Base-by-base conservation (phyloP, 2,329 filamentous ascomycete species). In the Lasiodiplodia sp. region DNA sequence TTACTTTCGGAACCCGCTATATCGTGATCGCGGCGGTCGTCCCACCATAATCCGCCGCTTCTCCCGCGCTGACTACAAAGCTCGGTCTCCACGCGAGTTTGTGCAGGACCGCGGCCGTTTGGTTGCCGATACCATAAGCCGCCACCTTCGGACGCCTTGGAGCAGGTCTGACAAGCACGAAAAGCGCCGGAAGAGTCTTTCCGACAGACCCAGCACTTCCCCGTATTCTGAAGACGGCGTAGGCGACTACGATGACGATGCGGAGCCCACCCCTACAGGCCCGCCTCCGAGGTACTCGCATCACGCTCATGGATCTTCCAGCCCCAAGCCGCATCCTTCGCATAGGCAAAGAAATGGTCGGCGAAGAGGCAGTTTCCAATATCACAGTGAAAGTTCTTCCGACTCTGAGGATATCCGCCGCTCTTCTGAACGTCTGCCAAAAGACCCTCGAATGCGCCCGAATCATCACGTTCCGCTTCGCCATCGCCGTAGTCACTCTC, bases 1-100 rank as follows among this genome's bases (percentile, higher is more conserved):
- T 18, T 85, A 86, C 74, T 85, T 86, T 74, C 77, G 80, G 47
- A 83, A 86, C 68, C 83, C 83, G 12, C 77, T 85, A 38, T 84
- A 84, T 69, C 78, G 83, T 60, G 83, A 83, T 63, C 76, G 79
- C 4, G 79, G 82, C 60, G 78, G 79, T 7, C 74, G 83, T 44
- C 82, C 83, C 3, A 77, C 77, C 0, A 81, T 84, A 49, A 78
- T 83, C 68, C 78, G 81, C 5, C 76, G 79, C 23, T 78, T 78
- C 34, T 79, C 78, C 16, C 78, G 76, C 52, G 40, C 57, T 23
- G 65, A 67, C 28, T 73, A 69, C 28, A 65, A 67, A 38, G 47
- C 76, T 74, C 49, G 71, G 69, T 70, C 67, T 75, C 72, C 72
- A 34, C 75, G 51, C 67, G 74, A 55, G 28, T 72, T 73, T 53